Evolutionary conservation across 2,329 filamentous ascomycete species (phyloP).

Genomic region (Leptographium flavum): DNA sequence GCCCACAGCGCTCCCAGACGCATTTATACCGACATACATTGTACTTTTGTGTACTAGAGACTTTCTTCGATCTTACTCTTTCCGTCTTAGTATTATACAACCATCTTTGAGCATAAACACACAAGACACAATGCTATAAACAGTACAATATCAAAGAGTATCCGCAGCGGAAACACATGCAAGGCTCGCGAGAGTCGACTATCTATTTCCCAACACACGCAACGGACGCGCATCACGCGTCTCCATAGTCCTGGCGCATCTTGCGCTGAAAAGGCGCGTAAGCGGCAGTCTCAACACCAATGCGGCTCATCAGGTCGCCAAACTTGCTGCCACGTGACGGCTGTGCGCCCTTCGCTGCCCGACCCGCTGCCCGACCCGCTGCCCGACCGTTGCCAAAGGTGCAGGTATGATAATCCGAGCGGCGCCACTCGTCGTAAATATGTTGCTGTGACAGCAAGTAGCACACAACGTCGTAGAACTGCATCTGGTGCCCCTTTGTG

Average conservation of each 20-base stretch:
- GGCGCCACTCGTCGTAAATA: constrained; percentile 1
- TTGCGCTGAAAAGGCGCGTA: constrained; percentile 9
- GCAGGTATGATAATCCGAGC: not conserved
- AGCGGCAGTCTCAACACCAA: constrained; percentile 3
- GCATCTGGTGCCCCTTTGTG: constrained; percentile 6
- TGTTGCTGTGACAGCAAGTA: constrained; percentile 8
- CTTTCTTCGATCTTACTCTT: too few relatives aligned
- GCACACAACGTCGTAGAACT: constrained; percentile 6
- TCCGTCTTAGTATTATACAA: too few relatives aligned
- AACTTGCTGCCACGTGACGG: constrained; percentile 1
- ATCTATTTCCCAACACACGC: too few relatives aligned
- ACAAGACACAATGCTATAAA: too few relatives aligned
- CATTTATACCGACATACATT: too few relatives aligned
- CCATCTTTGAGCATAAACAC: too few relatives aligned
- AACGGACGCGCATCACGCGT: not conserved
- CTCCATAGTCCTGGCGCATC: constrained; percentile 7
- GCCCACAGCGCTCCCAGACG: too few relatives aligned
- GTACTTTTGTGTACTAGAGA: too few relatives aligned
- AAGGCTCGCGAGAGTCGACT: too few relatives aligned
- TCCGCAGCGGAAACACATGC: too few relatives aligned
- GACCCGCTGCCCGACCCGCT: not conserved
- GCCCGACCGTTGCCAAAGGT: not conserved
- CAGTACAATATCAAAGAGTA: too few relatives aligned
- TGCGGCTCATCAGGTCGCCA: constrained; percentile 5
- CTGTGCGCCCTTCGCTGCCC: not conserved